phyloP scores from a whole-genome alignment of 179 eudicot genomes.

The Amaranthus tricolor region DNA sequence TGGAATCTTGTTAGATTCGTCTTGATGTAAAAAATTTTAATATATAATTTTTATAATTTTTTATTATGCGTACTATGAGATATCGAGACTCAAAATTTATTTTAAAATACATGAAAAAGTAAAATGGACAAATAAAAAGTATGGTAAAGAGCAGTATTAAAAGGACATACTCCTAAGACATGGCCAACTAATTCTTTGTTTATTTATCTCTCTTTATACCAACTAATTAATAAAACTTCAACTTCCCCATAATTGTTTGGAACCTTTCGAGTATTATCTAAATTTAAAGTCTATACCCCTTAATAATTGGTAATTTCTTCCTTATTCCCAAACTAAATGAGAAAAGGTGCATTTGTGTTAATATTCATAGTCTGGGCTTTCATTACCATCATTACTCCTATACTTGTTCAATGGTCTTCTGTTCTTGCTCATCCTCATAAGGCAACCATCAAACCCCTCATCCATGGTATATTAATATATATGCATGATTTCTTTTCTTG shows the following conservation, averaged over 20 bases:
- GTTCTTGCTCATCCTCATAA: constrained; percentile 25
- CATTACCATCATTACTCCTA: constrained; percentile 62
- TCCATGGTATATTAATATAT: not conserved
- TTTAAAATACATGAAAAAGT: too few species aligned
- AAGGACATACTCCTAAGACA: constrained; percentile 11
- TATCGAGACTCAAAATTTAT: too few species aligned
- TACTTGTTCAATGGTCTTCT: constrained; percentile 57
- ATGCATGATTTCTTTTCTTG: not conserved
- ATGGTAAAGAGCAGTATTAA: too few species aligned
- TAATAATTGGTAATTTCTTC: not conserved
- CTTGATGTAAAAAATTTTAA: too few species aligned
- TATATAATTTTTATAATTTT: too few species aligned
- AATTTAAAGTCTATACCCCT: not conserved
- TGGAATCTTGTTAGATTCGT: too few species aligned
- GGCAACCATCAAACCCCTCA: not conserved
- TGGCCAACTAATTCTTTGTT: constrained; percentile 40
- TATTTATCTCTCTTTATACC: not conserved
- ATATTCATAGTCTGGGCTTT: constrained; percentile 67
- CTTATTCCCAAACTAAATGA: constrained; percentile 36
- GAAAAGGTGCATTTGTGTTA: constrained; percentile 45
- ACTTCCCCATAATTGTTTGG: constrained; percentile 5
- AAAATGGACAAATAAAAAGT: too few species aligned
- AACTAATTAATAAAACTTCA: constrained; percentile 16
- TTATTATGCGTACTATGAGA: too few species aligned
- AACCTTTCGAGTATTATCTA: constrained; percentile 1